These are phyloP conservation scores for Blastobotrys chiropterorum DNA, from an alignment of 805 yeast species.

Conservation along the genomic window DNA sequence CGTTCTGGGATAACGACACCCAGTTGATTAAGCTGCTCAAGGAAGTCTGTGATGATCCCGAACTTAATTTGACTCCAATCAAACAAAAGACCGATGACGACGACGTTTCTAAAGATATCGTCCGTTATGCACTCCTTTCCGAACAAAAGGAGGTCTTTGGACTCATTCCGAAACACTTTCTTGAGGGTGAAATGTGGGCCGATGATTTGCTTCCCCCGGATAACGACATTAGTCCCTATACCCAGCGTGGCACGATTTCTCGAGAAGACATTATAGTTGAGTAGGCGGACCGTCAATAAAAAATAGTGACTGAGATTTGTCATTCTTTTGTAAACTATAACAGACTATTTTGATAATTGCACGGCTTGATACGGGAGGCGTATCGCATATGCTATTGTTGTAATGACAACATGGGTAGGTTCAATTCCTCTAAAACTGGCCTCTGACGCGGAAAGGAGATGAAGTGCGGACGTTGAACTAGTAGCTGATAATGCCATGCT, in stretches of 20 bases:
- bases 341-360: too few relatives aligned
- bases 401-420: too few relatives aligned
- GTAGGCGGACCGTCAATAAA: too few relatives aligned
- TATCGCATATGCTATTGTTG: too few relatives aligned
- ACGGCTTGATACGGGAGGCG: too few relatives aligned
- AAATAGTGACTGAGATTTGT: too few relatives aligned
- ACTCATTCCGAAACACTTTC: constrained; percentile 17
- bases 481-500: too few relatives aligned
- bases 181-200: constrained; percentile 18
- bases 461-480: too few relatives aligned
- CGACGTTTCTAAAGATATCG: constrained; percentile 16
- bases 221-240: constrained; percentile 14
- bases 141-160: constrained; percentile 19
- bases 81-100: constrained; percentile 4
- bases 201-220: constrained; percentile 24
- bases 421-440: too few relatives aligned
- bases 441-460: too few relatives aligned
- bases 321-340: too few relatives aligned
- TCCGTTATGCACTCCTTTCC: constrained; percentile 22
- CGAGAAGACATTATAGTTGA: not conserved
- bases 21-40: constrained; percentile 12
- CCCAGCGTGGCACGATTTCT: not conserved
- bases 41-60: constrained; percentile 2
- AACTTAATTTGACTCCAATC: constrained; percentile 2
- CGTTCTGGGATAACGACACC: constrained; percentile 19